These are phyloP conservation scores for Graphilbum ipis-grandicollis DNA, from an alignment of 2,329 filamentous ascomycete genomes.

Conservation along the genomic window DNA sequence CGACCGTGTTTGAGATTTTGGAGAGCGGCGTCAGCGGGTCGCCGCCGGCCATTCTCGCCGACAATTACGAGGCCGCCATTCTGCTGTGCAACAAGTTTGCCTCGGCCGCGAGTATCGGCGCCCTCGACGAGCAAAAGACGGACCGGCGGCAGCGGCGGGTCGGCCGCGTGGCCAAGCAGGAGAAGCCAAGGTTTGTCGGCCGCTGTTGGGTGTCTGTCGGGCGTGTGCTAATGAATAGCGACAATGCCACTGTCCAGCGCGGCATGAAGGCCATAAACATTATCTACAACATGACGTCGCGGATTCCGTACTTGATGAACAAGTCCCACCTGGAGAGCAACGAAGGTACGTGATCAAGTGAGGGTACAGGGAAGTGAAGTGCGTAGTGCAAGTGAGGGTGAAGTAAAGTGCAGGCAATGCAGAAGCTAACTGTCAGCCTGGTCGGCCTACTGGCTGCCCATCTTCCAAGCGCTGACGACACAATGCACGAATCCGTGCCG, in stretches of 20 bases:
- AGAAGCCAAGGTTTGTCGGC: constrained; percentile 27
- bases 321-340: constrained; percentile 81
- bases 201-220: neutral
- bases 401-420: no score
- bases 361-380: no score
- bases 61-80: constrained; percentile 87
- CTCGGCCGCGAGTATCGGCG: constrained; percentile 58
- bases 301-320: constrained; percentile 74
- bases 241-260: constrained; percentile 56
- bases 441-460: constrained; percentile 94
- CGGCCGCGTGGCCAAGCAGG: constrained; percentile 27
- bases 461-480: constrained; percentile 72
- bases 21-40: constrained; percentile 56
- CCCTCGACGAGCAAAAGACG: constrained; percentile 35
- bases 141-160: neutral
- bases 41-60: constrained; percentile 74
- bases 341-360: constrained; percentile 52
- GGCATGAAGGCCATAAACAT: constrained; percentile 68
- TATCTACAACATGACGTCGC: constrained; percentile 64
- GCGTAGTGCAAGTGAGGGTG: no score
- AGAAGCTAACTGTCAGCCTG: constrained; percentile 52
- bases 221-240: constrained; percentile 21
- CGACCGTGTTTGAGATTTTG: constrained; percentile 73
- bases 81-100: constrained; percentile 79
- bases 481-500: constrained; percentile 92